A percentile compares a stretch with the other conserved stretches of the same genome.
Conservation (phyloP, 2,329 filamentous ascomycete genomes). For the Colletotrichum trifolii region DNA sequence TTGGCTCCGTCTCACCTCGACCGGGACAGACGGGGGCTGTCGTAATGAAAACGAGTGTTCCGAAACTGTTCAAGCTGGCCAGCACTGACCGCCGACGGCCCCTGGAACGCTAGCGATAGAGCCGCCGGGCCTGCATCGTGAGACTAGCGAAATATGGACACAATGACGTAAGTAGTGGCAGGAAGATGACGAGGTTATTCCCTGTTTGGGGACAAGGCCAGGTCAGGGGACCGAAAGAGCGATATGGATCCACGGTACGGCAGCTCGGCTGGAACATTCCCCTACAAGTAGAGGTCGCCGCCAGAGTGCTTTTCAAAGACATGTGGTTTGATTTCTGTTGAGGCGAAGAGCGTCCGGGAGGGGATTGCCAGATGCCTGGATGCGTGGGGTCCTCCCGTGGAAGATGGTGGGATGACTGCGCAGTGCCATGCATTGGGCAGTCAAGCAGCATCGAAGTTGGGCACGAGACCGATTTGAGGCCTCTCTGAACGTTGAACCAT, state of each 20-base stretch:
- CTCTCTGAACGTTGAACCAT: too few relatives aligned
- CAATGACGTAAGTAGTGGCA: slow-evolving; percentile 31
- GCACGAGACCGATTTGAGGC: too few relatives aligned
- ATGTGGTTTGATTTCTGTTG: slow-evolving; percentile 27
- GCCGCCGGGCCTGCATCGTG: slow-evolving; percentile 33
- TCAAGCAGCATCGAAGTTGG: too few relatives aligned
- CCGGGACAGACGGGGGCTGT: slow-evolving; percentile 7
- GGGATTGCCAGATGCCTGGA: slow-evolving; percentile 22
- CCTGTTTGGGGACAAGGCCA: neutral
- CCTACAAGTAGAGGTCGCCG: slow-evolving; percentile 8
- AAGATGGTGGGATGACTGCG: slow-evolving; percentile 2
- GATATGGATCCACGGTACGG: slow-evolving; percentile 9
- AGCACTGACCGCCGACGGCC: slow-evolving; percentile 18
- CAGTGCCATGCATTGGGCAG: neutral
- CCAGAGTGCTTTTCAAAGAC: neutral
- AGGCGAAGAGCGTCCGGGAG: slow-evolving; percentile 24
- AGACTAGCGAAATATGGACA: slow-evolving; percentile 17
- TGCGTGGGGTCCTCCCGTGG: slow-evolving; percentile 24
- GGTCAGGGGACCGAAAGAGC: slow-evolving; percentile 1
- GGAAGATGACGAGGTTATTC: slow-evolving; percentile 3
- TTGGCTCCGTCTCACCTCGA: slow-evolving; percentile 14
- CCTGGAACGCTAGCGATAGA: slow-evolving; percentile 30
- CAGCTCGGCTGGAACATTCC: neutral
- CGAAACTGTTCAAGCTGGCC: slow-evolving; percentile 4
- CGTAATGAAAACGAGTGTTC: neutral